Base-by-base conservation (phyloP, 352 stramenopile genomes). In the Plasmopara viticola region DNA sequence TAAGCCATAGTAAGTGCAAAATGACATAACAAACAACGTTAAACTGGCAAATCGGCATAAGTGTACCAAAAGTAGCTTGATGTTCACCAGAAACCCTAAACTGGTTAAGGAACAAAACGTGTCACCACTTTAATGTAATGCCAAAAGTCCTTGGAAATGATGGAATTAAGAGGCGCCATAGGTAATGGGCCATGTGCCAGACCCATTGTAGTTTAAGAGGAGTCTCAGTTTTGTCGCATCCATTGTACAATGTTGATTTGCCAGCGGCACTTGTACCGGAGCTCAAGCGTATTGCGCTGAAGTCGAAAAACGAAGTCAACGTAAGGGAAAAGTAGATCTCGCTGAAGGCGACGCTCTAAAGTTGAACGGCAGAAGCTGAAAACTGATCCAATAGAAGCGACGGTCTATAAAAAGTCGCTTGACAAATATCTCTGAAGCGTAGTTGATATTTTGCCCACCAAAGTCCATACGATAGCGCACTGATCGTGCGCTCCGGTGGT, bases 241-340 rank as follows among this genome's bases (percentile, higher is more conserved):
- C 50, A 50, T 2, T 34, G 5, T 46, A 25, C n/a, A n/a, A n/a
- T n/a, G n/a, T n/a, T n/a, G n/a, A n/a, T n/a, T n/a, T 44, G 44
- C 51, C 51, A 58, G 0, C 37, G 2, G 14, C 48, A 52, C 15
- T 58, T 58, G 35, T 52, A 58, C 5, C 51, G 14, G n/a, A 58
- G 48, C 12, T 14, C 35, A 44, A 25, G 17, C 2, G n/a, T 37
- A 17, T 58, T 53, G 15, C 52, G n/a, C n/a, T n/a, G n/a, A n/a
- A n/a, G n/a, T n/a, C n/a, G n/a, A n/a, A n/a, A n/a, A n/a, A n/a
- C n/a, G n/a, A n/a, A n/a, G n/a, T n/a, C n/a, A n/a, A n/a, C n/a
- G n/a, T n/a, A n/a, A n/a, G n/a, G n/a, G n/a, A n/a, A n/a, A n/a
- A n/a, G n/a, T n/a, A n/a, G n/a, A n/a, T n/a, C n/a, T n/a, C n/a